Base-by-base conservation (phyloP, 1,139 yeast species). In the Candida sojae region DNA sequence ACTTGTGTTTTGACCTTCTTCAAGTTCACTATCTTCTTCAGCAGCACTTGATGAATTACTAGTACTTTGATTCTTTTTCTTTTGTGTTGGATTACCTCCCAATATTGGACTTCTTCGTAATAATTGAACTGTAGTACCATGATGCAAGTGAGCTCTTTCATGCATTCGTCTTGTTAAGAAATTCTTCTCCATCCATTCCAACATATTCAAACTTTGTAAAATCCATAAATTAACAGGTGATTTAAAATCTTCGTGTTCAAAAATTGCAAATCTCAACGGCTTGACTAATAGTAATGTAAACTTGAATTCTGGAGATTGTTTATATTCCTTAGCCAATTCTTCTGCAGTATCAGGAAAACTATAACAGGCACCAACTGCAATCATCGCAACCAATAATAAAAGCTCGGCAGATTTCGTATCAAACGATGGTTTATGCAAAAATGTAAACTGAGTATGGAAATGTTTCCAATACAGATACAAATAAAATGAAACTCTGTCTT, bases 91-190 rank as follows among this genome's bases (percentile, higher is more conserved):
- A 55, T 83, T 83, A 0, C 88, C 88, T 7, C 88, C 89, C 40
- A 88, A 63, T n/a, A 85, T 78, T 0, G 95, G 88, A 11, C 88
- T 83, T 58, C 96, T 73, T 52, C 92, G 70, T 42, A 88, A 67
- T 48, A 88, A 66, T 62, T 88, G 95, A 21, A 86, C 82, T 0
- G 88, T 83, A 0, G 91, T 80, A 1, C 91, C 93, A 59, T 87
- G 91, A 58, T 88, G 93, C 9, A 88, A 70, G 59, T 83, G 88
- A 0, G 88, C 88, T 42, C 96, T 64, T 61, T 87, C 95, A 59
- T 88, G 95, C 57, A 85, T 66, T 34, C 70, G 68, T 52, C 88
- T 68, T 52, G 78, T 68, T 43, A 84, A 66, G 56, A 84, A 79
- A 44, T 84, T 76, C 61, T 87, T 85, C 58, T 88, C 96, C 57